These are phyloP conservation scores for Coemansia sp. DNA, from an alignment of 192 early-diverging fungal genomes.

Conservation along the genomic window DNA sequence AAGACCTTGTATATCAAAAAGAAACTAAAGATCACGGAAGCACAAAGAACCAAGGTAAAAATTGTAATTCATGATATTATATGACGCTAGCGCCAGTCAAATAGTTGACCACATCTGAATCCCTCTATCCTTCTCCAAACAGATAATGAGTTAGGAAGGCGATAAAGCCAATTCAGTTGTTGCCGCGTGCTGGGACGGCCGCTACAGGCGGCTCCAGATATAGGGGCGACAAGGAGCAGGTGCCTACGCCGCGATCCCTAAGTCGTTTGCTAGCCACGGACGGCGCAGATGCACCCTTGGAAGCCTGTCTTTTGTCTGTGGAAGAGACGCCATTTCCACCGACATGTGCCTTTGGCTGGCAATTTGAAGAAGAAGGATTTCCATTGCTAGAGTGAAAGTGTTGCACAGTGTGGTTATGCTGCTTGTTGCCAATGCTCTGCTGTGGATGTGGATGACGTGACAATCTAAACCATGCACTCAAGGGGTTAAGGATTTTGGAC, in stretches of 20 bases:
- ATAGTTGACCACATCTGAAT: too few species aligned
- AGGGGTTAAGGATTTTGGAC: conserved; percentile 41
- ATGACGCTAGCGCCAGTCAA: too few species aligned
- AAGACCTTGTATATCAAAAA: too few species aligned
- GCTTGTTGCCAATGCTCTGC: conserved; percentile 4
- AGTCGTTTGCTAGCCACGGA: neutral
- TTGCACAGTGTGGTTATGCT: neutral
- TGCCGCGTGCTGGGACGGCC: neutral
- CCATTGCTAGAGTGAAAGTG: neutral
- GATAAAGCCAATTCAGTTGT: neutral
- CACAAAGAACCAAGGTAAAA: too few species aligned
- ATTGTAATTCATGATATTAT: too few species aligned
- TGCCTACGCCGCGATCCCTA: conserved; percentile 2
- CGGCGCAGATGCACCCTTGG: conserved; percentile 5
- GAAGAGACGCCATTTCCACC: neutral
- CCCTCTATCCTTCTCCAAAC: neutral
- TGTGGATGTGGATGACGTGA: conserved; percentile 28
- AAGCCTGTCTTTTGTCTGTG: neutral
- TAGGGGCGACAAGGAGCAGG: conserved; percentile 12
- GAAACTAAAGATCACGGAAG: too few species aligned
- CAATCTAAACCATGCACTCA: conserved; percentile 54
- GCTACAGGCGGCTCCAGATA: conserved; percentile 15
- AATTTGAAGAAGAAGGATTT: too few species aligned
- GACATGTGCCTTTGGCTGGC: neutral
- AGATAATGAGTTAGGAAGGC: neutral